phyloP scores from a whole-genome alignment of 371 early-diverging fungal species.

The Mucor racemosus region DNA sequence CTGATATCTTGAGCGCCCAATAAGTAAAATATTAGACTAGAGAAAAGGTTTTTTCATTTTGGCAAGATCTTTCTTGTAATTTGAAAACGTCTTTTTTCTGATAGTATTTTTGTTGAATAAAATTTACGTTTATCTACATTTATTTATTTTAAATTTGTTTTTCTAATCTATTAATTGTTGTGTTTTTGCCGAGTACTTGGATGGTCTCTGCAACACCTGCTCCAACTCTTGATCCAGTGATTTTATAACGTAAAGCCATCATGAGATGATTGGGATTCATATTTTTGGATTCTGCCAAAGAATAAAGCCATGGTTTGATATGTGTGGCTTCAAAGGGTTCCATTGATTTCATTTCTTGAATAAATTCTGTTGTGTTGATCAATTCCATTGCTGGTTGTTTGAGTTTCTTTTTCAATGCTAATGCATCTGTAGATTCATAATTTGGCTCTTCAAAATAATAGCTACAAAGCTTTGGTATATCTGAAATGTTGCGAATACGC shows the following conservation, averaged over 20 bases:
- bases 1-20: slow-evolving; percentile 61
- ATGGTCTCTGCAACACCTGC: slow-evolving; percentile 67
- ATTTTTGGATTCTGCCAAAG: slow-evolving; percentile 31
- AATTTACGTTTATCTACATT: background rate
- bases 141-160: background rate
- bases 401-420: slow-evolving; percentile 48
- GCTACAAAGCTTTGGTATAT: slow-evolving; percentile 60
- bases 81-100: background rate
- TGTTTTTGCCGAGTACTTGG: slow-evolving; percentile 50
- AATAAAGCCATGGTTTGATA: slow-evolving; percentile 40
- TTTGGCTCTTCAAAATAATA: slow-evolving; percentile 66
- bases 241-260: slow-evolving; percentile 66
- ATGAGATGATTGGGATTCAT: slow-evolving; percentile 60
- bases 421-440: slow-evolving; percentile 55
- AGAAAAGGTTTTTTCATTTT: background rate
- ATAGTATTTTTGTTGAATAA: slow-evolving; percentile 4
- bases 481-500: slow-evolving; percentile 61
- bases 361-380: slow-evolving; percentile 24
- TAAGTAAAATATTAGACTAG: slow-evolving; percentile 20
- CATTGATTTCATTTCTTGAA: slow-evolving; percentile 20
- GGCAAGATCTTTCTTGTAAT: background rate
- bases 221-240: slow-evolving; percentile 70
- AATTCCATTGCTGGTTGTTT: slow-evolving; percentile 44
- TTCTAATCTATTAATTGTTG: slow-evolving; percentile 22
- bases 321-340: slow-evolving; percentile 33